Evolutionary conservation across 768 basidiomycete species (phyloP).

Genomic region (Suillus paluster): DNA sequence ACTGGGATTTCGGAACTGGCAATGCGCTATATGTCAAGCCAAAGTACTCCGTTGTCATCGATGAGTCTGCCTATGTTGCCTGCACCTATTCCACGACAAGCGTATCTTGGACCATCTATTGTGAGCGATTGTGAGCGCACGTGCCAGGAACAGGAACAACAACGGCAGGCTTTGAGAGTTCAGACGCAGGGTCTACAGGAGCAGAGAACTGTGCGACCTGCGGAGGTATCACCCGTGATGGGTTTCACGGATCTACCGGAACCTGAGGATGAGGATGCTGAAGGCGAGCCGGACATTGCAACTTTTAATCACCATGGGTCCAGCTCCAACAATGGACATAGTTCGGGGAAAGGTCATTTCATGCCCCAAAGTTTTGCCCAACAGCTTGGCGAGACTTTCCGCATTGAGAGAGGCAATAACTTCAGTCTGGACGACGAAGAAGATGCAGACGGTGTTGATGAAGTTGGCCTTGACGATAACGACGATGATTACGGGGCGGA

Average conservation of each 20-base stretch:
- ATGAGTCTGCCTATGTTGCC: constrained; percentile 26
- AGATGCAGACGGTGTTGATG: constrained; percentile 32
- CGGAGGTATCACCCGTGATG: constrained; percentile 38
- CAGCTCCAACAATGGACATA: constrained; percentile 28
- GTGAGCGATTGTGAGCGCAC: constrained; percentile 39
- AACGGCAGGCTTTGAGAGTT: constrained; percentile 33
- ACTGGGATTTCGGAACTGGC: constrained; percentile 16
- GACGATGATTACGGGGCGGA: constrained; percentile 36
- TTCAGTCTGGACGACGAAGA: constrained; percentile 23
- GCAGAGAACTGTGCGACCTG: constrained; percentile 37
- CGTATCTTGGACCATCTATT: constrained; percentile 34
- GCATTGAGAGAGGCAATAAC: constrained; percentile 21
- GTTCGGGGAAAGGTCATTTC: constrained; percentile 24
- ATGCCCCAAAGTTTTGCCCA: constrained; percentile 20
- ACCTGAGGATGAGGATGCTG: constrained; percentile 40
- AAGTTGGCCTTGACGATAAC: constrained; percentile 23
- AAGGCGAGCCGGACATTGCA: constrained; percentile 36
- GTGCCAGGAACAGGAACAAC: constrained; percentile 44
- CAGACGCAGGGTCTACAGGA: constrained; percentile 37
- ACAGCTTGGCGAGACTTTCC: constrained; percentile 22
- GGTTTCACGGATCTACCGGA: constrained; percentile 33
- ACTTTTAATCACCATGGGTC: constrained; percentile 31
- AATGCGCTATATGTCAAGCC: constrained; percentile 27
- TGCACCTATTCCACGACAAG: constrained; percentile 38
- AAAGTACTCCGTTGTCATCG: constrained; percentile 24